Evolutionary conservation across 768 basidiomycete genomes (phyloP).

Genomic region (Infundibulicybe gibba): DNA sequence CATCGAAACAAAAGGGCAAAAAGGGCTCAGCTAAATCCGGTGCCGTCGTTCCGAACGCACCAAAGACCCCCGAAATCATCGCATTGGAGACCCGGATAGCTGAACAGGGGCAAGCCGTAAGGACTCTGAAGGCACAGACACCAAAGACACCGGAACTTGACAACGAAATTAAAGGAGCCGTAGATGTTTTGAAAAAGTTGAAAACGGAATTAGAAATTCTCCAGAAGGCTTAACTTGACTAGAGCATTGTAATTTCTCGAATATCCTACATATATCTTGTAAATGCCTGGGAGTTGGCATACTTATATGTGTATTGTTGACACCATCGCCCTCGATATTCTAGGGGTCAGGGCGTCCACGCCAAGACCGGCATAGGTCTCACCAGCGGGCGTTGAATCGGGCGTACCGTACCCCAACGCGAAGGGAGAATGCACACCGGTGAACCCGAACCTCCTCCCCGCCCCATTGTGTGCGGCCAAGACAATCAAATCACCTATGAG

Average conservation of each 20-base stretch:
- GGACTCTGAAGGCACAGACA: slow-evolving; percentile 62
- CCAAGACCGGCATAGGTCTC: too few relatives aligned
- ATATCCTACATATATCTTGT: slow-evolving; percentile 57
- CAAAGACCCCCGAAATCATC: slow-evolving; percentile 69
- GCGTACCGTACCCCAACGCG: too few relatives aligned
- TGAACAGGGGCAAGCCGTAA: slow-evolving; percentile 72
- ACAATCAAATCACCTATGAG: too few relatives aligned
- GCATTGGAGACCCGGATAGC: slow-evolving; percentile 73
- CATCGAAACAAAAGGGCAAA: slow-evolving; percentile 49
- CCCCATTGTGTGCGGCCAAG: too few relatives aligned
- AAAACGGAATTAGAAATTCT: slow-evolving; percentile 51
- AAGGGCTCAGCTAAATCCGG: slow-evolving; percentile 40
- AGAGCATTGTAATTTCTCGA: slow-evolving; percentile 58
- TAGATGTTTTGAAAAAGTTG: slow-evolving; percentile 61
- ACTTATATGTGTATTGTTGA: too few relatives aligned
- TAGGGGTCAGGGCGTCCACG: too few relatives aligned
- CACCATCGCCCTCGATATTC: too few relatives aligned
- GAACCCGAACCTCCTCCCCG: too few relatives aligned
- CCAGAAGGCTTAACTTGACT: slow-evolving; percentile 62
- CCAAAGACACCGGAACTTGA: slow-evolving; percentile 62
- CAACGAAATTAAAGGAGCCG: slow-evolving; percentile 54
- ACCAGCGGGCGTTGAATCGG: too few relatives aligned
- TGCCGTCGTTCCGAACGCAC: slow-evolving; percentile 39
- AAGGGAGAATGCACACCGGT: too few relatives aligned
- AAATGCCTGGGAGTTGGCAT: too few relatives aligned